These are phyloP conservation scores for Sporormia fimetaria DNA, from an alignment of 495 filamentous ascomycete genomes.

Conservation along the genomic window DNA sequence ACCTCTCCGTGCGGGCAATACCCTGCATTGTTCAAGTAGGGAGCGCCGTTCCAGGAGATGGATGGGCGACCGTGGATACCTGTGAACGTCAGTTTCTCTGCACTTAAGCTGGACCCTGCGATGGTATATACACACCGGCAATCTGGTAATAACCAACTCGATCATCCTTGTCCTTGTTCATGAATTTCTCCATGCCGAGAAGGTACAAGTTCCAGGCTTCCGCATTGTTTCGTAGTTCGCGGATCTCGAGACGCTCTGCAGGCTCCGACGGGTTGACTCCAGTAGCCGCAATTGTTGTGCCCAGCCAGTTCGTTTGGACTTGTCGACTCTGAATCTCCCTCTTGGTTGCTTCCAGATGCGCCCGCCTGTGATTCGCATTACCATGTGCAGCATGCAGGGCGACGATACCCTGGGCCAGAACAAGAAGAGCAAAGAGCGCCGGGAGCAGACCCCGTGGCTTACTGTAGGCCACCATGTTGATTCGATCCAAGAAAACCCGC, in stretches of 20 bases:
- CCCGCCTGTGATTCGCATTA: too few species aligned
- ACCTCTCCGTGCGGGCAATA: slow-evolving; percentile 55
- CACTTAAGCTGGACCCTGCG: neutral
- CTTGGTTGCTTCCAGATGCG: too few species aligned
- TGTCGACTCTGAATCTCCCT: too few species aligned
- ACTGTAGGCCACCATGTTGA: too few species aligned
- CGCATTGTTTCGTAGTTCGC: slow-evolving; percentile 44
- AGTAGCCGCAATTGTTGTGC: slow-evolving; percentile 18
- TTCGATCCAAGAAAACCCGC: too few species aligned
- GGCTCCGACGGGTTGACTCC: slow-evolving; percentile 23
- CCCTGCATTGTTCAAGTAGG: slow-evolving; percentile 41
- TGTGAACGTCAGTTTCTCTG: slow-evolving; percentile 19
- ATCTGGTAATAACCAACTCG: slow-evolving; percentile 51
- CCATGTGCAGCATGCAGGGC: too few species aligned
- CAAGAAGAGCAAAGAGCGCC: too few species aligned
- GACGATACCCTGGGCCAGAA: too few species aligned
- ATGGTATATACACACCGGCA: slow-evolving; percentile 37
- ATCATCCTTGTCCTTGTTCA: slow-evolving; percentile 41
- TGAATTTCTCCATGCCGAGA: slow-evolving; percentile 44
- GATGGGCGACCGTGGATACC: slow-evolving; percentile 57
- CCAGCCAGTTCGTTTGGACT: too few species aligned
- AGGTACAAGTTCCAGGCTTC: slow-evolving; percentile 50
- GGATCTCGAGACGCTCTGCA: slow-evolving; percentile 39
- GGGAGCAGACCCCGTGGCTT: too few species aligned
- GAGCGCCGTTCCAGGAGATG: slow-evolving; percentile 43